Evolutionary conservation across 2,329 filamentous ascomycete genomes (phyloP), one percentile per base, ranked within the genome.

Genomic region (Sclerotinia minor): DNA sequence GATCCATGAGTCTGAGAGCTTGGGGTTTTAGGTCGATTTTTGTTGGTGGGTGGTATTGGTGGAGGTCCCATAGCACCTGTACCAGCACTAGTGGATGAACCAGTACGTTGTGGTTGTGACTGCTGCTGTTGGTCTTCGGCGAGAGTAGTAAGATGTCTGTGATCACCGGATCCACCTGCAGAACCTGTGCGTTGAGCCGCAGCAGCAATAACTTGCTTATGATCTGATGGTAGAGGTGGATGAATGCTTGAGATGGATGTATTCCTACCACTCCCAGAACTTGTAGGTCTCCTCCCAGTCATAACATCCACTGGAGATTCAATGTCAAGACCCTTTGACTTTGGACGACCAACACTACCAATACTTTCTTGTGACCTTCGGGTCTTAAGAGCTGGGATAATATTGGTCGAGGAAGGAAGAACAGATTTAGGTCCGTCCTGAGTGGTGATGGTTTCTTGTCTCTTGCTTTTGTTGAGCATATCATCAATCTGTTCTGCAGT

Each of bases 401-500:
- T 78, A 59, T 73, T 66, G 65, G 72, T 73, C 52, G 70, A 71
- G 35, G 75, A 76, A 8, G 68, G 66, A 38, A 72, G 54, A 11
- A 21, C 24, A 21, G 71, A 63, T 29, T 68, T 73, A 21, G 70
- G 70, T 29, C 68, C 67, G 61, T 74, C 72, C 58, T 76, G 72
- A 44, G 68, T 60, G 26, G 72, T 26, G 47, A 73, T 70, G 2
- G 69, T 69, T 26, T 74, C 76, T 44, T 76, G 74, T 38, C 75
- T 69, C 73, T 86, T 87, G 65, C 83, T 82, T 72, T 85, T 84
- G 29, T 52, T 67, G 67, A 96, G 79, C 75, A 97, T 83, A 67
- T 87, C 85, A 72, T 97, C 93, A 71, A 97, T 92, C 67, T 90
- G 88, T 61, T 90, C 86, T 0, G 91, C 86, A n/a, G 92, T 96